Evolutionary conservation across 768 basidiomycete genomes (phyloP).

Genomic region (Botryobasidium botryosum): DNA sequence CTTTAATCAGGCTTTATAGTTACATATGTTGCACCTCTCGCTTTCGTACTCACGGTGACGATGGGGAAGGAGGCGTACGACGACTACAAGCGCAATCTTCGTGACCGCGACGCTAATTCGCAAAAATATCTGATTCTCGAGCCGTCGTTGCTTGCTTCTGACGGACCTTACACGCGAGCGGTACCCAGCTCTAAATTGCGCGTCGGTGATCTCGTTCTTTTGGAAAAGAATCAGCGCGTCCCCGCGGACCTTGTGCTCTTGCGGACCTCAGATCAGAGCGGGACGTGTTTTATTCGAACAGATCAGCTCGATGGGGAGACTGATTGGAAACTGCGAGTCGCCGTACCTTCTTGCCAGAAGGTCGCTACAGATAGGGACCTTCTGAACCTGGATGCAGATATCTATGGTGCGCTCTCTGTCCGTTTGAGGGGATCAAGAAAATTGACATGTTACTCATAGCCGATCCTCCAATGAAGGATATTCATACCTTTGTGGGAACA

Average conservation of each 20-base stretch:
- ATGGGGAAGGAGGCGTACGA: constrained; percentile 99
- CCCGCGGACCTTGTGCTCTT: constrained; percentile 88
- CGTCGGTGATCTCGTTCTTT: constrained; percentile 76
- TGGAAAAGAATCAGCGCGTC: constrained; percentile 96
- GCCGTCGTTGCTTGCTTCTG: constrained; percentile 19
- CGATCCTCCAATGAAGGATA: constrained; percentile 91
- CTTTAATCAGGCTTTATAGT: constrained; percentile 90
- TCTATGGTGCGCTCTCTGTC: constrained; percentile 46
- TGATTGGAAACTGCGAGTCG: constrained; percentile 93
- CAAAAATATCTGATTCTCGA: constrained; percentile 77
- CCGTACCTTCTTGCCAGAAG: constrained; percentile 70
- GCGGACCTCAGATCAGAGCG: constrained; percentile 71
- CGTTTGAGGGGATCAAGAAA: constrained; percentile 11
- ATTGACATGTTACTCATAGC: constrained; percentile 28
- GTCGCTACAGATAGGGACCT: constrained; percentile 34
- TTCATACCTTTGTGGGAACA: constrained; percentile 88
- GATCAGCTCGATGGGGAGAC: constrained; percentile 98
- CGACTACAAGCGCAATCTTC: constrained; percentile 84
- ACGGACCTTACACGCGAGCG: constrained; percentile 33
- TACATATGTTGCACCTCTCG: constrained; percentile 91
- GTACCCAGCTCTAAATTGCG: constrained; percentile 76
- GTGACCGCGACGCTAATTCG: constrained; percentile 91
- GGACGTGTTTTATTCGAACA: constrained; percentile 93
- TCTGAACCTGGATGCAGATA: constrained; percentile 58
- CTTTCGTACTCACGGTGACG: constrained; percentile 85